Evolutionary conservation across 192 early-diverging fungal species (phyloP).

Genomic region (Gonapodya sp.): DNA sequence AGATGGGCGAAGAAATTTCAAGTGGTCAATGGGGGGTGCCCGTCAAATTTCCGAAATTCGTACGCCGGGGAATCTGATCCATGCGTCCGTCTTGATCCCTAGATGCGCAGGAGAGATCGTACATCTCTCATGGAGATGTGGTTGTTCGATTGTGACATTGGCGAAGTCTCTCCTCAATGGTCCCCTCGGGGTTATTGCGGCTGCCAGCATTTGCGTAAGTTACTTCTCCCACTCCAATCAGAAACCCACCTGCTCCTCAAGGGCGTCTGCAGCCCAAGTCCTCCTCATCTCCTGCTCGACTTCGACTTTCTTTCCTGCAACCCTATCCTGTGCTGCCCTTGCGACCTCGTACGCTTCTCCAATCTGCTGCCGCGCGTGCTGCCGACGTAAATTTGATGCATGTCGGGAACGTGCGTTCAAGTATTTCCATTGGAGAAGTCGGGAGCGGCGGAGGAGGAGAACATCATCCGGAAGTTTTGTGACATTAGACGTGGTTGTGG

Average conservation of each 20-base stretch:
- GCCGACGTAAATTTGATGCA: neutral
- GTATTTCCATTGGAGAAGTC: neutral
- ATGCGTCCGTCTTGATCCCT: too few species aligned
- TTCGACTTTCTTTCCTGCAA: neutral
- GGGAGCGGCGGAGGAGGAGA: neutral
- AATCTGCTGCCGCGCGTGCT: neutral
- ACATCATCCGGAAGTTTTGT: neutral
- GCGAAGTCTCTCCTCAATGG: too few species aligned
- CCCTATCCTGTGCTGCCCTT: neutral
- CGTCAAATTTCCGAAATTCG: too few species aligned
- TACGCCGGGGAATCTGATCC: too few species aligned
- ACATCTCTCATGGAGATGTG: too few species aligned
- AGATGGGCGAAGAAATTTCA: too few species aligned
- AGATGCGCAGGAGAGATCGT: too few species aligned
- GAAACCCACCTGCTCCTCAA: neutral
- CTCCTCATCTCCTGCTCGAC: neutral
- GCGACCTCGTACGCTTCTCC: neutral
- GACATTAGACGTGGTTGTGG: neutral
- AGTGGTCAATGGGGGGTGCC: too few species aligned
- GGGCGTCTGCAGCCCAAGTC: neutral
- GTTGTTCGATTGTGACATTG: too few species aligned
- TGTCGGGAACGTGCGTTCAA: neutral
- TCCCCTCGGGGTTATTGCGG: too few species aligned
- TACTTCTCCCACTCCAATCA: too few species aligned
- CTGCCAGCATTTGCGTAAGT: too few species aligned